Percentiles rank a stretch among this genome's conserved stretches.
These are phyloP conservation scores for Populus davidiana DNA, from an alignment of 345 rosid species.

Conservation along the genomic window DNA sequence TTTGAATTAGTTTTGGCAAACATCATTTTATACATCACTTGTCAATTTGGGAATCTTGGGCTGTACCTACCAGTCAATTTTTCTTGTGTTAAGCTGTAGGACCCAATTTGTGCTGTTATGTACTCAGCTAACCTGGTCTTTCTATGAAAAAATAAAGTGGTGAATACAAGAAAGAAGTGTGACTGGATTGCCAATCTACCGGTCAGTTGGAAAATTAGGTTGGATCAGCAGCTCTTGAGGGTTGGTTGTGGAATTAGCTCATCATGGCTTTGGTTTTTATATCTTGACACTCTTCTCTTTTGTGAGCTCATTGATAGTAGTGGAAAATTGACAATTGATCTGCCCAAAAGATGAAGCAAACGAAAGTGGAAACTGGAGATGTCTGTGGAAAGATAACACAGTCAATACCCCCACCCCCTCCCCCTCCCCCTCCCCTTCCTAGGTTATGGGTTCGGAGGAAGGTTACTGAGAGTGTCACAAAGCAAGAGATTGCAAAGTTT, in stretches of 20 bases:
- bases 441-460: conserved; percentile 39
- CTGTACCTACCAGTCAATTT: conserved; percentile 12
- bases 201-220: conserved; percentile 54
- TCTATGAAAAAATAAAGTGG: neutral
- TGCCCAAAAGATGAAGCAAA: conserved; percentile 41
- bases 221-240: conserved; percentile 36
- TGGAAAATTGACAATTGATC: neutral
- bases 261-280: neutral
- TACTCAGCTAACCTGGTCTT: neutral
- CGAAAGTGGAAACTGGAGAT: conserved; percentile 26
- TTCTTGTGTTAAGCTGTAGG: neutral
- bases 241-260: conserved; percentile 8
- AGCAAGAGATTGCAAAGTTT: conserved; percentile 70
- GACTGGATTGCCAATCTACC: conserved; percentile 10
- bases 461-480: conserved; percentile 52
- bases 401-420: conserved; percentile 41
- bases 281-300: neutral
- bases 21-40: neutral
- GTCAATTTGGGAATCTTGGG: neutral
- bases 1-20: neutral
- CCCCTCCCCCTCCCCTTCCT: conserved; percentile 50
- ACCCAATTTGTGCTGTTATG: neutral
- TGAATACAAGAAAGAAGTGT: too few species aligned
- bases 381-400: conserved; percentile 22
- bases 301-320: neutral